These are phyloP conservation scores for Agrocybe praecox DNA, from an alignment of 768 basidiomycete species.

Conservation along the genomic window DNA sequence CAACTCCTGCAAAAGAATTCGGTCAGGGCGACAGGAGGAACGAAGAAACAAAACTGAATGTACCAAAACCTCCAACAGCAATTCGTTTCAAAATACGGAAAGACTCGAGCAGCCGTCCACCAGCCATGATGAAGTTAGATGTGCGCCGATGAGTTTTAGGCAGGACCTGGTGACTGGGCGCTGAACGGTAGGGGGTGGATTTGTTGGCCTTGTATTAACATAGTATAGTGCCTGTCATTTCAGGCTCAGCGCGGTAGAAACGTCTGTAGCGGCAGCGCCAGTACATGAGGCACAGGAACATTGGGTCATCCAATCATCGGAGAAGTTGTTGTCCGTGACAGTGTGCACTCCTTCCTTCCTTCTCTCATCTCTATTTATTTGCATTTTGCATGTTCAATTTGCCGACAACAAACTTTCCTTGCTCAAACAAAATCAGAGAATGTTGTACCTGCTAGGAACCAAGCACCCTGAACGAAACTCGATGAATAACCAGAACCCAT, in stretches of 20 bases:
- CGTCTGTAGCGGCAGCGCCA: background rate
- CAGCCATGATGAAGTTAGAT: background rate
- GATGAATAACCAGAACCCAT: background rate
- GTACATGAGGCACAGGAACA: background rate
- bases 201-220: background rate
- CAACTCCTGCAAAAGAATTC: background rate
- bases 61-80: constrained; percentile 9
- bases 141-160: background rate
- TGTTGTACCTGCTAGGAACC: background rate
- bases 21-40: background rate
- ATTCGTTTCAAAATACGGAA: constrained; percentile 5
- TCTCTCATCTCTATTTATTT: background rate
- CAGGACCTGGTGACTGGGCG: background rate
- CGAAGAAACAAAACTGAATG: background rate
- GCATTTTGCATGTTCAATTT: background rate
- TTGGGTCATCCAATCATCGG: background rate
- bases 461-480: background rate
- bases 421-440: background rate
- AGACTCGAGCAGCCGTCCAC: background rate
- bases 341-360: background rate
- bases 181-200: background rate
- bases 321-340: background rate
- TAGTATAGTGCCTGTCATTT: background rate
- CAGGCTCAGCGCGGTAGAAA: background rate
- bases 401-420: background rate